Base-by-base conservation (phyloP, 1,284 basidiomycete genomes). In the Cryptococcus depauperatus region DNA sequence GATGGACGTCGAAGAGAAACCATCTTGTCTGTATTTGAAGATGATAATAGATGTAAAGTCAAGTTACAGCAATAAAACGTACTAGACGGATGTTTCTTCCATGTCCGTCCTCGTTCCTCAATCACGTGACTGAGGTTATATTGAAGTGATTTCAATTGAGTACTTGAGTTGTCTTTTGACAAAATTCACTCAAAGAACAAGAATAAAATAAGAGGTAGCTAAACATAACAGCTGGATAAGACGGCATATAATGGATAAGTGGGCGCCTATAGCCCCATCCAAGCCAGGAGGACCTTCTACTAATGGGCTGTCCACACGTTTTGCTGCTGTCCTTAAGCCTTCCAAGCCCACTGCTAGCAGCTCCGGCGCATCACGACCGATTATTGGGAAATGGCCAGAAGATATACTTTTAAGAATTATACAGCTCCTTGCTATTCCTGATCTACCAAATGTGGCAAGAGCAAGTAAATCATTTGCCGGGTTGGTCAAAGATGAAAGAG, bases 351-450 rank as follows among this genome's bases (percentile, higher is more conserved):
- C 54, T 4, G 47, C 54, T 3, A 46, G 55, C n/a, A 58, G 57
- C 5, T 47, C 53, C 1, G 44, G 43, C 5, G 48, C 56, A 14
- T 30, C 54, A 28, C 73, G 76, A 1, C 61, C 60, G 35, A 75
- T 79, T 49, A 77, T 92, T 43, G 90, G 90, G 8, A 77, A 78
- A 25, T 79, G 92, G 23, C 87, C 90, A 9, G 76, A 79, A 34
- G 80, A 83, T 56, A 71, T 91, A 4, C 82, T 92, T 62, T 71
- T 84, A 22, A 73, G 82, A 41, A 76, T 93, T 46, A 74, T 91
- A 50, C 71, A 75, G 5, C 77, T 80, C 62, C 74, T 89, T 18
- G 80, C 88, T 4, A 70, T 93, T 14, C 79, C 84, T 21, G 87
- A 90, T 64, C 68, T 92, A 16, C 80, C 84, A 1, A 74, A 79